Conservation (phyloP, 1,284 basidiomycete genomes). For the Peniophora sp. region DNA sequence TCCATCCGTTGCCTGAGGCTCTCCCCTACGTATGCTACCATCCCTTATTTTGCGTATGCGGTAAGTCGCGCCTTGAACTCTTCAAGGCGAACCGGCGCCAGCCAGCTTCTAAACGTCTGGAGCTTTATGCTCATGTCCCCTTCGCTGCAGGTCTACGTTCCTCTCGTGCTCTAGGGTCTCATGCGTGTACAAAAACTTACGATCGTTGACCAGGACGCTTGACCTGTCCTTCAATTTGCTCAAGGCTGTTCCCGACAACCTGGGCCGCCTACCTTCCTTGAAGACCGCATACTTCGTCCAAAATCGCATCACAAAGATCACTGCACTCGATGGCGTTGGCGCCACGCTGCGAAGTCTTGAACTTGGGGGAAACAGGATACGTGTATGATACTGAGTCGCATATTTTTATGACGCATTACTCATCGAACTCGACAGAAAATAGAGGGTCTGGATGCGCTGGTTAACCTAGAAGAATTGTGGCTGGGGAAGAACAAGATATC, state of each 20-base stretch:
- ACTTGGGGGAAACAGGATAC: conserved; percentile 86
- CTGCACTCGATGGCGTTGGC: conserved; percentile 53
- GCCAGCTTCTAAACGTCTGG: too few species aligned
- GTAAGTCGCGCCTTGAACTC: too few species aligned
- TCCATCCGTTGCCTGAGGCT: background rate
- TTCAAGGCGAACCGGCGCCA: too few species aligned
- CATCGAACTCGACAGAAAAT: conserved; percentile 51
- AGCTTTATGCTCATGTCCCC: too few species aligned
- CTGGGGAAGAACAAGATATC: conserved; percentile 96
- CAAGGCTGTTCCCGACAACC: conserved; percentile 56
- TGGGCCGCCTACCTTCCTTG: conserved; percentile 55
- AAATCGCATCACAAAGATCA: conserved; percentile 86
- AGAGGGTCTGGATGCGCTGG: conserved; percentile 79
- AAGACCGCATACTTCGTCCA: conserved; percentile 91
- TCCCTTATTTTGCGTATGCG: too few species aligned
- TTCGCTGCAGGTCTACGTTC: too few species aligned
- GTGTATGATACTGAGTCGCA: conserved; percentile 41
- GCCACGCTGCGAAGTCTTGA: conserved; percentile 77
- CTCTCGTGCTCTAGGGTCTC: too few species aligned
- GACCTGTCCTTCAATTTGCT: conserved; percentile 96
- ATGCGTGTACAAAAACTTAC: background rate
- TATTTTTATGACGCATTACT: background rate
- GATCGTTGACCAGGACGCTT: conserved; percentile 46
- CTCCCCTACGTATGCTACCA: too few species aligned
- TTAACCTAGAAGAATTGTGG: conserved; percentile 90